Base-by-base conservation (phyloP, 2,329 filamentous ascomycete species). In the Zalaria sp. region DNA sequence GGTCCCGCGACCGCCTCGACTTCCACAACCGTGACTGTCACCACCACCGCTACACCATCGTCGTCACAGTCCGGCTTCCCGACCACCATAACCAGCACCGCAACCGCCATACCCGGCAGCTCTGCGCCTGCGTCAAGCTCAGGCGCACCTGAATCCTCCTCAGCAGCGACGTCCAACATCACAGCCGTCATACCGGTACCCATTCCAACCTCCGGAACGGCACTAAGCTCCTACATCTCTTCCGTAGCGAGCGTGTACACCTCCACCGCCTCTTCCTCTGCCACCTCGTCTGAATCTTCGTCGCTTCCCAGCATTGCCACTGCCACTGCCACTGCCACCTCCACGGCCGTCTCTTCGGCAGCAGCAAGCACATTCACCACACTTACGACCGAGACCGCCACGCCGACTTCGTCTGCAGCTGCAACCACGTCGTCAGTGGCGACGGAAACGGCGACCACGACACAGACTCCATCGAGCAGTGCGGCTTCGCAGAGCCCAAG, bases 131-230 rank as follows among this genome's bases (percentile, higher is more conserved):
- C 18, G 18, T 18, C 18, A 18, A 32, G 29, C 29, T 32, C 29
- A 7, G 29, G 7, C 29, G 29, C 7, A n/a, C n/a, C 29, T 32
- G 18, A 18, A 18, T 32, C 29, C 7, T 32, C 29, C 27, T 6
- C 40, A 28, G 26, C 8, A 10, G 32, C 25, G 5, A 9, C 11
- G 5, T 41, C 38, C 34, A 40, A 34, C 34, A 35, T 39, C 9
- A 27, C 36, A 7, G 28, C 43, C 27, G 25, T 42, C 8, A 27
- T 44, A 6, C 43, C 42, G 25, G 25, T 46, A 18, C 39, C 43
- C 25, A 28, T 35, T 11, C 29, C 44, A n/a, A 47, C 32, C 37
- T 5, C 25, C 26, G 10, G 7, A 8, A 35, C 38, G 27, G 25
- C 43, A 18, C n/a, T 29, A 9, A 29, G 9, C 10, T 35, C 37